phyloP scores from a whole-genome alignment of 108 stramenopile species.

The Discostella pseudostelligera region DNA sequence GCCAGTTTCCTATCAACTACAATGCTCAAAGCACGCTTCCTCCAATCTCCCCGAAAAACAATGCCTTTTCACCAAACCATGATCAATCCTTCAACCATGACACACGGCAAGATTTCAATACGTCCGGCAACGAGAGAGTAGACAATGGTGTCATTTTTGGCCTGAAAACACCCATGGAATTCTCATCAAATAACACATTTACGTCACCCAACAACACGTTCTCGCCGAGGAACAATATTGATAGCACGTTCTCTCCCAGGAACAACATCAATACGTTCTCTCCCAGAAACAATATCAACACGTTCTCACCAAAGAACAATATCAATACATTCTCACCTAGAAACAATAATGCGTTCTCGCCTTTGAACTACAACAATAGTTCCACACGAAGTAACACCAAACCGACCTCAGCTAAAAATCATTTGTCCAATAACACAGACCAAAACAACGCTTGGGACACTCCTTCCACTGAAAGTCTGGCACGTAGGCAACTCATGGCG shows the following conservation, averaged over 20 bases:
- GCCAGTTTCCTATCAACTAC: slow-evolving; percentile 25
- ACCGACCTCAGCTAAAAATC: no score
- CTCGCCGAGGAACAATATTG: neutral
- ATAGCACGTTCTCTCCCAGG: no score
- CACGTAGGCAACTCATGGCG: slow-evolving; percentile 65
- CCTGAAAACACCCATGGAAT: slow-evolving; percentile 24
- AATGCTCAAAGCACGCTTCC: slow-evolving; percentile 5
- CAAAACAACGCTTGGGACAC: slow-evolving; percentile 2
- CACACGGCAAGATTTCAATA: slow-evolving; percentile 1
- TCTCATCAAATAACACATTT: neutral
- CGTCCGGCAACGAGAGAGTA: neutral
- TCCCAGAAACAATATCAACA: neutral
- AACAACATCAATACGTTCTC: neutral
- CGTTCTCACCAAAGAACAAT: neutral
- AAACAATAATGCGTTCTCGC: neutral
- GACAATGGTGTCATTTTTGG: slow-evolving; percentile 33
- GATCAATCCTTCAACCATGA: slow-evolving; percentile 4
- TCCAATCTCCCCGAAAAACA: neutral
- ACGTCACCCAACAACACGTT: neutral
- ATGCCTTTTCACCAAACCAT: slow-evolving; percentile 9
- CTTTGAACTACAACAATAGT: neutral
- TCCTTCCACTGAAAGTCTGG: slow-evolving; percentile 51
- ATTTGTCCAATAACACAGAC: no score
- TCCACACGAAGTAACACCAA: neutral
- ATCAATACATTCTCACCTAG: neutral